Evolutionary conservation across 257 asterid genomes (phyloP), one percentile per base, ranked within the genome.

Genomic region (Primulina huaijiensis): DNA sequence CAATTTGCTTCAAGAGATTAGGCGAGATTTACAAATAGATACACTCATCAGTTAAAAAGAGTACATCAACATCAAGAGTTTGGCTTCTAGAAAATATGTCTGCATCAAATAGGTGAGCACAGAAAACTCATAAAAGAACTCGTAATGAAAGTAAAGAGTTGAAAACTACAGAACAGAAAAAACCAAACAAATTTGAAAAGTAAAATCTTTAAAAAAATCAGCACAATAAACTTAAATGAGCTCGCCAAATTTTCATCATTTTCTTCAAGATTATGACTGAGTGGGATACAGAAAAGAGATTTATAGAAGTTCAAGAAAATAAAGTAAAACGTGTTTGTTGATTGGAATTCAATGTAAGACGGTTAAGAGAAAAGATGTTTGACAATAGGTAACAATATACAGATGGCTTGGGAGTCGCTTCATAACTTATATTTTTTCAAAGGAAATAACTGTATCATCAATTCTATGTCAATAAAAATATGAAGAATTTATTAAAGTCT

Each of bases 61-160:
- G 19, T 50, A 21, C 67, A n/a, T 50, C 40, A 8, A 46, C 52
- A 72, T 35, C 69, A 68, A 53, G 20, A 33, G 37, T 20, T 40
- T 61, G 43, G 66, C 7, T 59, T 50, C 68, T 58, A 40, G 72
- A 64, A 38, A 52, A 58, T 62, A 56, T 53, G 2, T 11, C 29
- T 35, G 35, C n/a, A 60, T 12, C 55, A 62, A 8, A 60, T 25
- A 19, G 35, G 38, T 35, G 60, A 33, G 66, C 25, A 66, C 38
- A 61, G 20, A 38, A 68, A 29, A 40, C 50, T 7, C 50, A 10
- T 9, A 8, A 38, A 38, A 38, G 1, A 38, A 38, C 43, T 37
- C 8, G 5, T 5, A 37, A 37, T 8, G 43, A 37, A 7, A 37
- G 43, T 8, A 37, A 62, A 62, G 30, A 17, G 19, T 31, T 34